Base-by-base conservation (phyloP, 352 stramenopile genomes). In the Hyaloperonospora brassicae region DNA sequence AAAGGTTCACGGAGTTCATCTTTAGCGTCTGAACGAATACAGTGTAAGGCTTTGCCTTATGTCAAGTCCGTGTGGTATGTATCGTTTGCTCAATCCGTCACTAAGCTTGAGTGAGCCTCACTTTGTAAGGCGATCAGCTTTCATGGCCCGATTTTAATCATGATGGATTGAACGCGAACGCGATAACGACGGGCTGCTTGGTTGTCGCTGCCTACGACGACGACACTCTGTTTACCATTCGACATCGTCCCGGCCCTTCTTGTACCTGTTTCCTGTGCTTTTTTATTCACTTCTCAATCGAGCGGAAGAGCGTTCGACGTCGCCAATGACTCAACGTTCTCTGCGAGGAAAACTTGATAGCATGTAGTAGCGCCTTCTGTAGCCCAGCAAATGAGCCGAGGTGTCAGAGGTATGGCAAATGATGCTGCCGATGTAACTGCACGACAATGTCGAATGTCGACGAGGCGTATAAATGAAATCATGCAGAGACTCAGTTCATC, bases 1-100 rank as follows among this genome's bases (percentile, higher is more conserved):
- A 79, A 5, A 89, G 88, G 72, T 90, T 93, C 51, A 63, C 73
- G 34, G 60, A 77, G 55, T 79, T 89, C 48, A 84, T 93, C 49
- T 93, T 93, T 64, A 87, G 79, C 61, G 60, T 87, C 61, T 92
- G 80, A 61, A 31, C 50, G 36, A 23, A 23, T 22, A 55, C 38
- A 23, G 54, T 54, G 25, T 27, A 57, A 58, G 30, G 24, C 23
- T 23, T 38, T 40, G 36, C 27, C 52, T 50, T 43, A n/a, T 52
- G 40, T 48, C 59, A 52, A 21, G 41, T 61, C 43, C 10, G 3
- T 46, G 47, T 51, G 46, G 55, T 56, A 34, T 34, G 55, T 56
- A 34, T 34, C 27, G 27, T 34, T 34, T 34, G 27, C 27, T 34
- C 27, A 0, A 8, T 64, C 55, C 57, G 60, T 44, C 57, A 41